Evolutionary conservation across 1,284 basidiomycete genomes (phyloP).

Genomic region (Lentinus polychrous): DNA sequence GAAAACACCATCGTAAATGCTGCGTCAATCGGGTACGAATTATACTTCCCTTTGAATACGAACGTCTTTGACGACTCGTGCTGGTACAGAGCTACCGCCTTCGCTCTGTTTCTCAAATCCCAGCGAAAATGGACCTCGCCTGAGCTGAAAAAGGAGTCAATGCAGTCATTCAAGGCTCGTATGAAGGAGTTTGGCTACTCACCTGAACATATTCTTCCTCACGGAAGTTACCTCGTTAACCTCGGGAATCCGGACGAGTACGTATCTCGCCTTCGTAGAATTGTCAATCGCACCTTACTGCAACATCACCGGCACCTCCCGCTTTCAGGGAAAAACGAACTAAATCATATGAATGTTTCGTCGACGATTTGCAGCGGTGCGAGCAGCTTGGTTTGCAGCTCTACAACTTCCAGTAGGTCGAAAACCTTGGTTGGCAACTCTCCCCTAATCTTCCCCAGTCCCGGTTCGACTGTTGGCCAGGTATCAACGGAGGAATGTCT

Average conservation of each 20-base stretch:
- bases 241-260: conserved; percentile 76
- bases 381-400: conserved; percentile 68
- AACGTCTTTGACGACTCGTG: not conserved
- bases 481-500: conserved; percentile 59
- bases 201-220: conserved; percentile 60
- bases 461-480: conserved; percentile 73
- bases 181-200: conserved; percentile 56
- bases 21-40: conserved; percentile 56
- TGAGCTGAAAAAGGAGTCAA: conserved; percentile 42
- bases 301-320: not conserved
- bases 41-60: not conserved
- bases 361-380: conserved; percentile 80
- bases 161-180: conserved; percentile 48
- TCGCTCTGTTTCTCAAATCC: conserved; percentile 81
- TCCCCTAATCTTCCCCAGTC: conserved; percentile 37
- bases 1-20: conserved; percentile 72
- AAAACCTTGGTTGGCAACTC: not conserved
- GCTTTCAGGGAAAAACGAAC: conserved; percentile 59
- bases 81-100: conserved; percentile 61
- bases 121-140: conserved; percentile 76
- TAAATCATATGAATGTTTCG: conserved; percentile 75
- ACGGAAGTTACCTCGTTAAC: conserved; percentile 84
- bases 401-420: conserved; percentile 81
- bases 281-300: not conserved
- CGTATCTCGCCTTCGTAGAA: conserved; percentile 16